Conservation (phyloP, 2,329 filamentous ascomycete species). For the Graphilbum fragrans region DNA sequence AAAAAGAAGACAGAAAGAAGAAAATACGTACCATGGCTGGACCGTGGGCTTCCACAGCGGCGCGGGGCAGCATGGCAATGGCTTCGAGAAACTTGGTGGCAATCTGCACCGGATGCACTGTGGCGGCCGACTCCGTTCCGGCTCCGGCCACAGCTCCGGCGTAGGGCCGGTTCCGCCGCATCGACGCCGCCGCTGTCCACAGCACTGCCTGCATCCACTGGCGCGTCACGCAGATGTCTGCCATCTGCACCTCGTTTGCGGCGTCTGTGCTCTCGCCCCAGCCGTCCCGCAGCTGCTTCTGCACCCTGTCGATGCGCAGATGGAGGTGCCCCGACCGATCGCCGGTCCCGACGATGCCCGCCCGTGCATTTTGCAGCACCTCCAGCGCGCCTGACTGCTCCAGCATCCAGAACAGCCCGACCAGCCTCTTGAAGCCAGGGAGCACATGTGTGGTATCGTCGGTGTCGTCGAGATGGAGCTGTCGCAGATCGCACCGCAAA, state of each 20-base stretch:
- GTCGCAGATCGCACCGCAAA: constrained; percentile 25
- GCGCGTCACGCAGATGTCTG: constrained; percentile 34
- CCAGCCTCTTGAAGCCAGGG: constrained; percentile 34
- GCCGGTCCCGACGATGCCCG: constrained; percentile 11
- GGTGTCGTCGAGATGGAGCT: constrained; percentile 20
- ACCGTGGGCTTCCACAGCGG: constrained; percentile 36
- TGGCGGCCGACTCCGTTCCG: constrained; percentile 6
- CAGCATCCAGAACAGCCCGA: constrained; percentile 36
- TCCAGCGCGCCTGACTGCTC: constrained; percentile 36
- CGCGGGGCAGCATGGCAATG: constrained; percentile 28
- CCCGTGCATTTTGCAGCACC: constrained; percentile 25
- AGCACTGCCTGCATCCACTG: constrained; percentile 39
- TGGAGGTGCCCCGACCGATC: no score
- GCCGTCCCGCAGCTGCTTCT: no score
- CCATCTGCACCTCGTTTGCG: constrained; percentile 34
- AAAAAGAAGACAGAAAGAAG: not conserved
- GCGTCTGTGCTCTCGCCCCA: no score
- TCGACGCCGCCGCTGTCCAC: constrained; percentile 27
- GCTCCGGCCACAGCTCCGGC: no score
- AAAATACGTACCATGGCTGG: constrained; percentile 24
- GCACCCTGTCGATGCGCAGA: no score
- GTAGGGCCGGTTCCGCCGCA: no score
- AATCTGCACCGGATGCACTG: constrained; percentile 25
- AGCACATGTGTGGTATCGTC: constrained; percentile 30
- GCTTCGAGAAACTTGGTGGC: constrained; percentile 31